Base-by-base conservation (phyloP, 176 grass and related monocot genomes). In the Echinochloa phyllopogon region DNA sequence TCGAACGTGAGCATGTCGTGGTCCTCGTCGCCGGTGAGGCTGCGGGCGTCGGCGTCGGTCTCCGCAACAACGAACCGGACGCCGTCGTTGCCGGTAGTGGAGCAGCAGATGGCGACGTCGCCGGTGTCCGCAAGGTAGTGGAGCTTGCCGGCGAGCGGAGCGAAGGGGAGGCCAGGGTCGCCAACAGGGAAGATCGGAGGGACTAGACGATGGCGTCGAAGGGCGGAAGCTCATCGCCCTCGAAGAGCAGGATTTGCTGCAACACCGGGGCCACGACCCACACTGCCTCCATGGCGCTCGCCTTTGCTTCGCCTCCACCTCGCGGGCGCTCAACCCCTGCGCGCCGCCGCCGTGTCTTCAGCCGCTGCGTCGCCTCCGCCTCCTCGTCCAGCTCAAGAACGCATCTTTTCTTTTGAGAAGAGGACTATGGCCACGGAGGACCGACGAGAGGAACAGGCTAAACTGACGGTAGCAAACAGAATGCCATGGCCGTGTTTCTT, bases 91-190 rank as follows among this genome's bases (percentile, higher is more conserved):
- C 39, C 20, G 56, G 29, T 33, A 33, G 11, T 9, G 50, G 84
- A 87, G 85, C 44, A 74, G 47, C n/a, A n/a, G 60, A 92, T 86
- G 73, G 79, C 83, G 39, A 92, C 62, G 49, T 78, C 78, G 13
- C 69, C 76, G 16, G 87, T 63, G 58, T 42, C 60, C 29, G 53
- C 18, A 11, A 82, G 79, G 73, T 77, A 20, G 17, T 68, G 61
- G 16, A 91, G 89, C 72, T 74, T 73, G n/a, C 89, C 85, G 56
- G 85, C 83, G 41, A 89, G 73, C 23, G 86, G 82, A 10, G 51
- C 62, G 78, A 33, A 2, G 74, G 78, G 82, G 78, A 66, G 43
- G 14, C 10, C 2, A 92, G 78, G 0, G 90, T 89, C 13, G 16
- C 23, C 3, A 55, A 44, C 3, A 90, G 84, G 49, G 89, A 90